Conservation (phyloP, 257 asterid genomes). For the Coffea eugenioides region DNA sequence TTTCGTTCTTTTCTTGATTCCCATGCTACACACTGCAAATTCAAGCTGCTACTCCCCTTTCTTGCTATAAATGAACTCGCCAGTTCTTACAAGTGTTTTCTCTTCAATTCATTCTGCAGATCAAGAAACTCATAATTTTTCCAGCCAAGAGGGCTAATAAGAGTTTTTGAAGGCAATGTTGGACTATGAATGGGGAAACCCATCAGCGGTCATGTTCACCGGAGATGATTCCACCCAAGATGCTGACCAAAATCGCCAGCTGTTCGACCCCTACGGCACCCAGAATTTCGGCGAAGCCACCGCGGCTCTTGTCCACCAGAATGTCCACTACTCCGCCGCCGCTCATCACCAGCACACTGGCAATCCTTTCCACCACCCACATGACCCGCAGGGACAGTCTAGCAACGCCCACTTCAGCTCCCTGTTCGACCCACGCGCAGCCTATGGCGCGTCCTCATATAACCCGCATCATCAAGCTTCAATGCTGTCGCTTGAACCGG, state of each 20-base stretch:
- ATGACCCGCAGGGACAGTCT: constrained; percentile 12
- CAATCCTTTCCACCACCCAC: constrained; percentile 34
- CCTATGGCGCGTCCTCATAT: constrained; percentile 35
- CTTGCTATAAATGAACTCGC: constrained; percentile 5
- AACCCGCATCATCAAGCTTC: constrained; percentile 39
- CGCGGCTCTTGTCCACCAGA: constrained; percentile 38
- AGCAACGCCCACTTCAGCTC: constrained; percentile 23
- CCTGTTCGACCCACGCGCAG: constrained; percentile 50
- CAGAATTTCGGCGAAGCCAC: constrained; percentile 35
- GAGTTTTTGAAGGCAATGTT: constrained; percentile 40
- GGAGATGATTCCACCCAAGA: constrained; percentile 54
- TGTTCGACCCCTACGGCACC: constrained; percentile 49
- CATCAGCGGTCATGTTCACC: constrained; percentile 60
- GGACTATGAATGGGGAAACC: constrained; percentile 93
- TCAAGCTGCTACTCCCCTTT: constrained; percentile 10
- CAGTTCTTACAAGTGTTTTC: neutral
- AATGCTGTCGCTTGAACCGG: constrained; percentile 59
- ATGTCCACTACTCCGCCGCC: constrained; percentile 39
- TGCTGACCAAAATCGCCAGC: constrained; percentile 46
- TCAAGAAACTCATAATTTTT: constrained; percentile 4
- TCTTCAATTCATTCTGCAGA: neutral
- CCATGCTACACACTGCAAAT: constrained; percentile 2
- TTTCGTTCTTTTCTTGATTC: constrained; percentile 47
- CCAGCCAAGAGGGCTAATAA: neutral
- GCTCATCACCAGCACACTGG: constrained; percentile 30